These are phyloP conservation scores for Ascobolus immersus DNA, from an alignment of 495 filamentous ascomycete species.

Conservation along the genomic window DNA sequence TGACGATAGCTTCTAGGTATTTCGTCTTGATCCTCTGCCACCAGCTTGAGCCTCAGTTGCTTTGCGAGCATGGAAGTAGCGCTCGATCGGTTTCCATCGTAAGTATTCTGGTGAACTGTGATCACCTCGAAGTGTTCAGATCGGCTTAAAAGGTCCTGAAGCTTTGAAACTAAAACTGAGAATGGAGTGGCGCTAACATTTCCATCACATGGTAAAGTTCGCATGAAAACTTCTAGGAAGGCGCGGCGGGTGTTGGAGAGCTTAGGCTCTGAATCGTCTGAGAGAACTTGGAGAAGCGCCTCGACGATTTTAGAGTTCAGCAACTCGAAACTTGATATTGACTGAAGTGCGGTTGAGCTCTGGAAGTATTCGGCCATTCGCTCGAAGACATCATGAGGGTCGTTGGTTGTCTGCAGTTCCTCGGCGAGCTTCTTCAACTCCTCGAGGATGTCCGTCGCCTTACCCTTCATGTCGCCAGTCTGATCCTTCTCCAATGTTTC, in stretches of 20 bases:
- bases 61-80: constrained; percentile 90
- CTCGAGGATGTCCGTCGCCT: constrained; percentile 46
- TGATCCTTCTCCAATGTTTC: constrained; percentile 57
- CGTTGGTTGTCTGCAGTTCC: constrained; percentile 9
- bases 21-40: constrained; percentile 72
- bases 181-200: constrained; percentile 40
- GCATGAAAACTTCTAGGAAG: constrained; percentile 91
- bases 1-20: constrained; percentile 66
- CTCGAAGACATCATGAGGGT: constrained; percentile 27
- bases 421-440: constrained; percentile 43
- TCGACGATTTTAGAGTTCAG: constrained; percentile 72
- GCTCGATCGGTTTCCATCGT: constrained; percentile 77
- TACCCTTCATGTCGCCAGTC: constrained; percentile 41
- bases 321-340: constrained; percentile 89
- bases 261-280: constrained; percentile 24
- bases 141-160: constrained; percentile 84
- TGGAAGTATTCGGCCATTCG: constrained; percentile 71
- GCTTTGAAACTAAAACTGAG: constrained; percentile 72
- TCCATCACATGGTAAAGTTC: constrained; percentile 3
- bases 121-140: constrained; percentile 96
- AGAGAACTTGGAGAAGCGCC: constrained; percentile 58
- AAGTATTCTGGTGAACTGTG: constrained; percentile 78
- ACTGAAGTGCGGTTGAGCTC: constrained; percentile 55
- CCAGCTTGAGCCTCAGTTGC: constrained; percentile 68
- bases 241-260: constrained; percentile 32